Conservation (phyloP, 768 basidiomycete species). For the Psilocybe cyanescens region DNA sequence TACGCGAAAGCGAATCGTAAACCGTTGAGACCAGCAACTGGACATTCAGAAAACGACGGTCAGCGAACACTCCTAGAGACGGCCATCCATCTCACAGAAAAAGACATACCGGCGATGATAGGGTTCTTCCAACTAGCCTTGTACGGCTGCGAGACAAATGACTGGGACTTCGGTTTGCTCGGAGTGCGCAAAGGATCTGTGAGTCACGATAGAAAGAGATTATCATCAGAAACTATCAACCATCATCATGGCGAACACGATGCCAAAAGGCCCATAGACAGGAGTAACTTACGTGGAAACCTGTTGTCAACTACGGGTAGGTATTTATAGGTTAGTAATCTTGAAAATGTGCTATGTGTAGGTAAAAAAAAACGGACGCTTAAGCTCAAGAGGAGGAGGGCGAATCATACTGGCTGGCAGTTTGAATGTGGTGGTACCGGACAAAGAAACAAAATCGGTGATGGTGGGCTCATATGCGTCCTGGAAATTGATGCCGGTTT, state of each 20-base stretch:
- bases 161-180: constrained; percentile 27
- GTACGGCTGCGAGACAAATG: constrained; percentile 40
- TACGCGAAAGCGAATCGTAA: constrained; percentile 42
- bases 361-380: constrained; percentile 30
- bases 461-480: constrained; percentile 13
- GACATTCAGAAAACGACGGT: background rate
- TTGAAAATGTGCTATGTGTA: background rate
- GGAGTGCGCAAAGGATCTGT: constrained; percentile 26
- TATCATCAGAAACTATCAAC: background rate
- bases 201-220: background rate
- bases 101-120: constrained; percentile 38
- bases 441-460: constrained; percentile 32
- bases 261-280: background rate
- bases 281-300: constrained; percentile 29
- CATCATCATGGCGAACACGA: background rate
- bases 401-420: constrained; percentile 41
- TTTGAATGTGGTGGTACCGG: constrained; percentile 41
- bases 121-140: constrained; percentile 44
- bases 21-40: constrained; percentile 43
- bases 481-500: constrained; percentile 19
- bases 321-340: background rate
- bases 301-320: constrained; percentile 37
- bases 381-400: constrained; percentile 46
- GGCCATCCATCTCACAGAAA: background rate
- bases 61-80: no score